Evolutionary conservation across 108 stramenopile genomes (phyloP).

Genomic region (Schizochytrium sp.): DNA sequence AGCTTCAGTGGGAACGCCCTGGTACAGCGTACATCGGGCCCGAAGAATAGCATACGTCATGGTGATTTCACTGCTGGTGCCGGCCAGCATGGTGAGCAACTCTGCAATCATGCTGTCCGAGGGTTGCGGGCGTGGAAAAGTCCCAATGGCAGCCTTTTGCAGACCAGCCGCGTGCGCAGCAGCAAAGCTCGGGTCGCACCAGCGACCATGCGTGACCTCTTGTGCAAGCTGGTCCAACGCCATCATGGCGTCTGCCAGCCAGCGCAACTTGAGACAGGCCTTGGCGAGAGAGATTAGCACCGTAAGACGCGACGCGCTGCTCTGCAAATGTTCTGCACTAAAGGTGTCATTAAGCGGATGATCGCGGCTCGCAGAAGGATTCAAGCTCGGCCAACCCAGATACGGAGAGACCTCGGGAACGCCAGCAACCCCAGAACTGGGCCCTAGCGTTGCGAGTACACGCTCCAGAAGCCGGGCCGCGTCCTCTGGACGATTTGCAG

Average conservation of each 20-base stretch:
- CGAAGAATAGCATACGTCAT: not conserved
- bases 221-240: not conserved
- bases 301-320: not conserved
- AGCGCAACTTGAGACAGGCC: not conserved
- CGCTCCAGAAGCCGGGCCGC: not conserved
- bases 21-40: not conserved
- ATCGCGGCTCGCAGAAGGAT: not conserved
- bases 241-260: not conserved
- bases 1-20: not conserved
- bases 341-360: not conserved
- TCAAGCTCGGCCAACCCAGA: not conserved
- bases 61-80: not conserved
- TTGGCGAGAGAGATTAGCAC: not conserved
- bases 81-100: not conserved
- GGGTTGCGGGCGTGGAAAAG: not conserved
- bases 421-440: not conserved
- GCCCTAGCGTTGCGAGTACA: not conserved
- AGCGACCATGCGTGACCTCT: not conserved
- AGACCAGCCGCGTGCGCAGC: not conserved
- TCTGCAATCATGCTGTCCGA: not conserved
- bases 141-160: not conserved
- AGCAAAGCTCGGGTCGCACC: not conserved
- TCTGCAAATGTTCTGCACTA: not conserved
- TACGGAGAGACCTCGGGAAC: constrained; percentile 1
- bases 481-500: not conserved